These are phyloP conservation scores for Coniochaeta prunicola DNA, from an alignment of 2,329 filamentous ascomycete genomes.

Conservation along the genomic window DNA sequence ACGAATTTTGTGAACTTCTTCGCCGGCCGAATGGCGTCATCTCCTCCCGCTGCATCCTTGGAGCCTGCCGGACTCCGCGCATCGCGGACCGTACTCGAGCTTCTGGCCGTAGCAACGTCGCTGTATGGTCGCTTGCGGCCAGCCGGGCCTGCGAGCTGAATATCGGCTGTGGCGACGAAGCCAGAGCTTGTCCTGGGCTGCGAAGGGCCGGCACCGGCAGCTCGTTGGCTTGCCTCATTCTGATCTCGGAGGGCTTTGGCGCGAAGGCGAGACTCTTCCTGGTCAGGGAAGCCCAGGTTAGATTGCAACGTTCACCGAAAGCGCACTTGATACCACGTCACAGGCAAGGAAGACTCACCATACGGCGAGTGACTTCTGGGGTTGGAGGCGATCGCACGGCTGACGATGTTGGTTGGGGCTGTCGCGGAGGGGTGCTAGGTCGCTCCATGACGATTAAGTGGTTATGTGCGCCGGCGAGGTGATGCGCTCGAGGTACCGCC, in stretches of 20 bases:
- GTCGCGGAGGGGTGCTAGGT: conserved; percentile 36
- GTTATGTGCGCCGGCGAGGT: neutral
- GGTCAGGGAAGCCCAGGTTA: neutral
- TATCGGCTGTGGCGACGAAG: conserved; percentile 62
- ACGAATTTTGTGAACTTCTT: conserved; percentile 86
- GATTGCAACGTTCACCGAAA: neutral
- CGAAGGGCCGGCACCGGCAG: conserved; percentile 29
- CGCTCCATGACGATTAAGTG: conserved; percentile 32
- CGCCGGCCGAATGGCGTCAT: conserved; percentile 61
- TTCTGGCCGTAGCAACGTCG: conserved; percentile 47
- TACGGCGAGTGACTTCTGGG: conserved; percentile 46
- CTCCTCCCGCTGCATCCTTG: conserved; percentile 15
- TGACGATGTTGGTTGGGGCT: neutral
- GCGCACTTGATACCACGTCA: neutral
- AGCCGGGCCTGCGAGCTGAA: conserved; percentile 44
- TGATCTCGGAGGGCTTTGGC: conserved; percentile 81
- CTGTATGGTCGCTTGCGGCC: conserved; percentile 65
- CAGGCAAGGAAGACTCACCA: conserved; percentile 31
- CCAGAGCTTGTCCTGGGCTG: conserved; percentile 51
- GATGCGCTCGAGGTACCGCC: neutral
- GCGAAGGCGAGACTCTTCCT: conserved; percentile 83
- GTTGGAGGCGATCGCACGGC: conserved; percentile 37
- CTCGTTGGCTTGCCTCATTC: conserved; percentile 55
- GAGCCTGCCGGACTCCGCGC: conserved; percentile 43
- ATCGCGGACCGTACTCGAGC: conserved; percentile 60